Conservation (phyloP, 192 early-diverging fungal species). For the Podila verticillata region DNA sequence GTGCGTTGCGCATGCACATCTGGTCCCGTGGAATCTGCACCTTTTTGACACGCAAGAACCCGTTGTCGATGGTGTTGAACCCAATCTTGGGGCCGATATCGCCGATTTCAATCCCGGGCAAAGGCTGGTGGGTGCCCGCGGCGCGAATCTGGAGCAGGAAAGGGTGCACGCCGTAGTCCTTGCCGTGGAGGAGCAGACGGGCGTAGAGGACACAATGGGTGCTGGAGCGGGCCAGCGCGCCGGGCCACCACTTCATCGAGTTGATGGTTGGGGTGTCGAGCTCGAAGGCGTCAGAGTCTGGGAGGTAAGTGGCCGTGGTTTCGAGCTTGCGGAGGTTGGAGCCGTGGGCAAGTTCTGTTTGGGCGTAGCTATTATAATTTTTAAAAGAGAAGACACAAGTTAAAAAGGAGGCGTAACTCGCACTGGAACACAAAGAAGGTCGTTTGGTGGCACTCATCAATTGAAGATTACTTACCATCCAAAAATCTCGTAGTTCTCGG, state of each 20-base stretch:
- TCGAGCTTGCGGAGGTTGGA: slow-evolving; percentile 85
- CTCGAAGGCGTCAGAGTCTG: slow-evolving; percentile 80
- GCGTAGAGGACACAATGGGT: slow-evolving; percentile 82
- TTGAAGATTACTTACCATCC: slow-evolving; percentile 54
- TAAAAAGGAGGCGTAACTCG: neutral
- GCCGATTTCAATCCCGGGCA: slow-evolving; percentile 50
- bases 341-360: slow-evolving; percentile 74
- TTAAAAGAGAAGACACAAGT: neutral
- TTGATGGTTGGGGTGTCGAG: slow-evolving; percentile 77
- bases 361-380: slow-evolving; percentile 59
- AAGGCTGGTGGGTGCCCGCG: slow-evolving; percentile 30
- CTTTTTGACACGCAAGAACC: slow-evolving; percentile 84
- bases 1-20: slow-evolving; percentile 90
- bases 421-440: neutral
- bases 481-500: slow-evolving; percentile 71
- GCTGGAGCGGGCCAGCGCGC: slow-evolving; percentile 81
- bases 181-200: slow-evolving; percentile 76
- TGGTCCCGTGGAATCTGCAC: slow-evolving; percentile 85
- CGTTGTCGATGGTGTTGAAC: slow-evolving; percentile 62
- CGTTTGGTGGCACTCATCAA: slow-evolving; percentile 14
- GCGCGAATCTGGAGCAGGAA: slow-evolving; percentile 65
- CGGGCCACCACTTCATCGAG: slow-evolving; percentile 93
- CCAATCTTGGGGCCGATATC: slow-evolving; percentile 77
- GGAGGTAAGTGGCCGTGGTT: slow-evolving; percentile 87
- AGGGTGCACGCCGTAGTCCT: slow-evolving; percentile 66